These are phyloP conservation scores for Penicillium sp. DNA, from an alignment of 2,329 filamentous ascomycete genomes.

Conservation along the genomic window DNA sequence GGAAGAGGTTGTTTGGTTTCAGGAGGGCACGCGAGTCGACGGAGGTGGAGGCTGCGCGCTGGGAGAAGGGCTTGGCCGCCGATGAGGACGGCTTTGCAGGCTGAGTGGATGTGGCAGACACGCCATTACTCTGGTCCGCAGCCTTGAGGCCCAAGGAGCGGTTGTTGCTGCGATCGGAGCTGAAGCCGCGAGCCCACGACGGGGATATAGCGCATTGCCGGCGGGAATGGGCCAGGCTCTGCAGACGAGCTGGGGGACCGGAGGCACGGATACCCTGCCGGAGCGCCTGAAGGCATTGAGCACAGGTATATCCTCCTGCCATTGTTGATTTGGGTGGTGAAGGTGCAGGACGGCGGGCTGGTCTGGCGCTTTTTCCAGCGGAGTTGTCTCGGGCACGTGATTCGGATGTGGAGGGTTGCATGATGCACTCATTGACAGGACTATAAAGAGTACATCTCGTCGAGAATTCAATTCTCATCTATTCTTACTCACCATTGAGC, in stretches of 20 bases:
- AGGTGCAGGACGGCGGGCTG: conserved; percentile 14
- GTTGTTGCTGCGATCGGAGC: conserved; percentile 33
- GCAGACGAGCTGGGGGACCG: conserved; percentile 27
- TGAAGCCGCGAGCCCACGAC: conserved; percentile 34
- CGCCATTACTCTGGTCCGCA: conserved; percentile 26
- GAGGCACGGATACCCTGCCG: conserved; percentile 34
- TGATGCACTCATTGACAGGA: neutral
- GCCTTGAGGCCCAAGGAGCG: conserved; percentile 24
- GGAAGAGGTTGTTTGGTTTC: conserved; percentile 82
- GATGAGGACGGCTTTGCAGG: conserved; percentile 20
- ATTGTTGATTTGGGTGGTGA: conserved; percentile 33
- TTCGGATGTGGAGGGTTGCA: conserved; percentile 6
- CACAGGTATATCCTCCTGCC: conserved; percentile 47
- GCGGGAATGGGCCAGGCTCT: conserved; percentile 31
- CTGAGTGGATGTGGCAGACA: conserved; percentile 1
- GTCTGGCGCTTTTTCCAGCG: conserved; percentile 19
- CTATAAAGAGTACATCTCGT: neutral
- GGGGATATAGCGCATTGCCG: conserved; percentile 32
- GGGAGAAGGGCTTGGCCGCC: conserved; percentile 21
- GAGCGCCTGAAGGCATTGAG: conserved; percentile 44
- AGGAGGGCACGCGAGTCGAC: conserved; percentile 53
- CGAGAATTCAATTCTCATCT: neutral
- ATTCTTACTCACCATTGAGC: too few species aligned
- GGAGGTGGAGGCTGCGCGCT: conserved; percentile 35
- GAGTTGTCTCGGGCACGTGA: conserved; percentile 24